Base-by-base conservation (phyloP, 2,329 filamentous ascomycete genomes). In the Aspergillus caelatus region DNA sequence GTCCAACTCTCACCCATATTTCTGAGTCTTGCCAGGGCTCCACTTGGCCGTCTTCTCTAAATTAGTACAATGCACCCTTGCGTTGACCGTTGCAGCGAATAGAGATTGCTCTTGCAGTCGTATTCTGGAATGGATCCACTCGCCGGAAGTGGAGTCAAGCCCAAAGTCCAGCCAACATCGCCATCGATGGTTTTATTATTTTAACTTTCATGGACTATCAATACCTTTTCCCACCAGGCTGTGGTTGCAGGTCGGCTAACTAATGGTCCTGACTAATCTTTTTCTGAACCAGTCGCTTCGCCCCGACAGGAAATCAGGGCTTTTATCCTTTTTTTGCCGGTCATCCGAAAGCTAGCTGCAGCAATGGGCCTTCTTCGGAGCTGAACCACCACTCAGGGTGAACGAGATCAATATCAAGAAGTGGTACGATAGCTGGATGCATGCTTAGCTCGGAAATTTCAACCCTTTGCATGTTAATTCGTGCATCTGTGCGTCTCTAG, bases 281-380 rank as follows among this genome's bases (percentile, higher is more conserved):
- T 36, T 36, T 10, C 30, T 10, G 16, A 23, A 11, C 7, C 14
- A 55, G 52, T 39, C 52, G 52, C n/a, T 55, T 55, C 32, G 21
- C 32, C 34, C 32, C 32, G 32, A 55, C 32, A 39, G 34, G 52
- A 16, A 55, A 55, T 55, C 32, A 55, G 52, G 52, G 52, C 52
- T 55, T 55, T 55, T 55, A 32, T 55, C 52, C 52, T 39, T 55
- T 55, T 55, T 39, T 26, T 55, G 52, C 52, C 52, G 52, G 34
- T 16, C 34, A 55, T 55, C 52, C 52, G 52, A 55, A 34, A 36
- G 12, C 34, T 55, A 55, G 52, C 32, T 39, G 32, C 52, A 55
- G 19, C 32, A 39, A 52, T 55, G 34, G 52, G 14, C 52, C 52
- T 55, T 39, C 14, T 55, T 36, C 52, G 52, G 52, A 26, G 14